Conservation (phyloP, 192 early-diverging fungal genomes). For the Coemansia sp. region DNA sequence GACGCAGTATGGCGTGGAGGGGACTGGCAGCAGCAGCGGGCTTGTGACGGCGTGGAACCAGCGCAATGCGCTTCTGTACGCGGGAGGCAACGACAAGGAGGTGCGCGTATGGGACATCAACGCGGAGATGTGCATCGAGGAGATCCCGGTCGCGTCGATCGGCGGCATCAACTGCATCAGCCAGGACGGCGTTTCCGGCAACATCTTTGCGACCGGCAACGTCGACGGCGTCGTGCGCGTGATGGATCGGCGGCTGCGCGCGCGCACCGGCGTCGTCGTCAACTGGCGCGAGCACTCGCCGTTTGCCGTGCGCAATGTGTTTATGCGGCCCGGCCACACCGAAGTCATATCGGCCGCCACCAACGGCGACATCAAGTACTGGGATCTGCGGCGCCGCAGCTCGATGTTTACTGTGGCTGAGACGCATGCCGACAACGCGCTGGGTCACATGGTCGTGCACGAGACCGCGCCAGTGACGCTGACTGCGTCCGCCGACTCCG, state of each 20-base stretch:
- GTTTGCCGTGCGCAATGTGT: constrained; percentile 27
- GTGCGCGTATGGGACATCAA: constrained; percentile 54
- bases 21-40: constrained; percentile 1
- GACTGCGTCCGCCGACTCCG: constrained; percentile 39
- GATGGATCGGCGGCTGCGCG: constrained; percentile 44
- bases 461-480: constrained; percentile 45
- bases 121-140: constrained; percentile 47
- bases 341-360: constrained; percentile 47
- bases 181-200: constrained; percentile 42
- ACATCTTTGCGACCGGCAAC: constrained; percentile 43
- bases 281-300: constrained; percentile 49
- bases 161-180: constrained; percentile 48
- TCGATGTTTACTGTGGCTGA: constrained; percentile 26
- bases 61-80: constrained; percentile 41
- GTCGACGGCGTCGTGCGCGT: constrained; percentile 50
- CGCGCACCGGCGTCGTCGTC: constrained; percentile 31
- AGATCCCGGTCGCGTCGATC: constrained; percentile 35
- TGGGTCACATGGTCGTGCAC: constrained; percentile 46
- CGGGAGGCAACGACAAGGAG: constrained; percentile 41
- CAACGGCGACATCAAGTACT: constrained; percentile 45
- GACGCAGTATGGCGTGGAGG: background rate
- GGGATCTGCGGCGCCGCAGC: constrained; percentile 48
- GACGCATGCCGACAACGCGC: constrained; percentile 25
- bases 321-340: constrained; percentile 34
- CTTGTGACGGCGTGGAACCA: constrained; percentile 53